Conservation (phyloP, 164 flowering plant species). For the Magnolia officinalis region DNA sequence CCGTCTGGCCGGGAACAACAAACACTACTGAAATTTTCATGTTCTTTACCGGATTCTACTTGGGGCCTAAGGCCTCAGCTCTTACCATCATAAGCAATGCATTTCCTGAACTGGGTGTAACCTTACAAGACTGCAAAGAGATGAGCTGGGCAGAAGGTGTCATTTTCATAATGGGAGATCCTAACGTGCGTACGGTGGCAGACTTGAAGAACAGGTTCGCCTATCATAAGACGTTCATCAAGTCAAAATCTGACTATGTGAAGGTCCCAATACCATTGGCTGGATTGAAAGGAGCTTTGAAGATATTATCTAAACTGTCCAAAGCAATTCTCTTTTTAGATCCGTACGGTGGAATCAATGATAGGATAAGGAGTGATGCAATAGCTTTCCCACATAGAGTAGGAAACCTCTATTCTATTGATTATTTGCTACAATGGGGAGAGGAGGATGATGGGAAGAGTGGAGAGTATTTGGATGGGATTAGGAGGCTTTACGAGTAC, state of each 20-base stretch:
- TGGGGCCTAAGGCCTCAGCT: not conserved
- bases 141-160: slow-evolving; percentile 16
- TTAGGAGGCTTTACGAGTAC: slow-evolving; percentile 4
- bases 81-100: not conserved
- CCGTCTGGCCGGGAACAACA: not conserved
- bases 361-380: slow-evolving; percentile 4
- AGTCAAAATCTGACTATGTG: slow-evolving; percentile 5
- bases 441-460: not conserved
- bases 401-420: slow-evolving; percentile 8
- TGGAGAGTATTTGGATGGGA: slow-evolving; percentile 1
- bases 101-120: slow-evolving; percentile 10
- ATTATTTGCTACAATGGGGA: slow-evolving; percentile 12
- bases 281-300: slow-evolving; percentile 5
- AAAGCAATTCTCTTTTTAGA: not conserved
- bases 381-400: slow-evolving; percentile 25
- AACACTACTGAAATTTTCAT: not conserved
- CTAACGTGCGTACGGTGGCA: not conserved
- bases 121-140: slow-evolving; percentile 5
- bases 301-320: not conserved
- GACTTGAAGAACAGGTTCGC: not conserved
- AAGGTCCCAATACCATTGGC: slow-evolving; percentile 8
- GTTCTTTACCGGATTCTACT: not conserved
- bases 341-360: slow-evolving; percentile 28
- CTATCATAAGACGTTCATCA: slow-evolving; percentile 2
- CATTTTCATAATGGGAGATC: not conserved